Evolutionary conservation across 768 basidiomycete genomes (phyloP).

Genomic region (Mycena alexandri): DNA sequence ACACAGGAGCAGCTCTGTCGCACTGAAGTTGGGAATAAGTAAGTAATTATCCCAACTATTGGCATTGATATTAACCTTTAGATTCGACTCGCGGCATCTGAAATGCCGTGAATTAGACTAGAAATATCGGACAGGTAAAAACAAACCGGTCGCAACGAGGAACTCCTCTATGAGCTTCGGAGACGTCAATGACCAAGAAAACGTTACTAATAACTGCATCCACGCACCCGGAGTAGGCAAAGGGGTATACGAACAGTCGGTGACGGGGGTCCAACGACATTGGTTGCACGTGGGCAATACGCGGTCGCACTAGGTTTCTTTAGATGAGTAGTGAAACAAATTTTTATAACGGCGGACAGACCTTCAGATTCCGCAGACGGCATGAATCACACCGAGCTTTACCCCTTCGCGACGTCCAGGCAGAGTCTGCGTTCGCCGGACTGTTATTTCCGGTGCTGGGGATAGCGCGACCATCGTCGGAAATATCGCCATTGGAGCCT

Average conservation of each 20-base stretch:
- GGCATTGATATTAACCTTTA: conserved; percentile 62
- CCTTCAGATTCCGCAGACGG: conserved; percentile 79
- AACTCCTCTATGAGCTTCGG: conserved; percentile 74
- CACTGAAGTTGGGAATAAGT: conserved; percentile 57
- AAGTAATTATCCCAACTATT: conserved; percentile 10
- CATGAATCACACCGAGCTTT: conserved; percentile 84
- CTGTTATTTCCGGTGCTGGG: conserved; percentile 76
- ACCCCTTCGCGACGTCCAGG: conserved; percentile 81
- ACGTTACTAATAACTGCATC: background rate
- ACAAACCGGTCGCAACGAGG: conserved; percentile 72
- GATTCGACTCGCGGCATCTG: conserved; percentile 70
- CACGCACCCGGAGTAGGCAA: conserved; percentile 67
- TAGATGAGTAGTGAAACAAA: too few species aligned
- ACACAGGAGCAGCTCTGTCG: conserved; percentile 78
- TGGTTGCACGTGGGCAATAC: conserved; percentile 80
- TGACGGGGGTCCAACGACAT: conserved; percentile 73
- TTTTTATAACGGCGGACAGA: conserved; percentile 48
- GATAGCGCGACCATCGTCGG: conserved; percentile 67
- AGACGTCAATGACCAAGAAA: conserved; percentile 2
- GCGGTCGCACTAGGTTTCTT: conserved; percentile 68
- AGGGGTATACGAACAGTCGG: conserved; percentile 80
- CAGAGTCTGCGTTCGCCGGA: conserved; percentile 65
- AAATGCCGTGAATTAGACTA: background rate
- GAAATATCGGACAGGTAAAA: background rate
- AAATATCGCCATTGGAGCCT: conserved; percentile 54